These are phyloP conservation scores for Myrica gale DNA, from an alignment of 306 rosid genomes.

Conservation along the genomic window DNA sequence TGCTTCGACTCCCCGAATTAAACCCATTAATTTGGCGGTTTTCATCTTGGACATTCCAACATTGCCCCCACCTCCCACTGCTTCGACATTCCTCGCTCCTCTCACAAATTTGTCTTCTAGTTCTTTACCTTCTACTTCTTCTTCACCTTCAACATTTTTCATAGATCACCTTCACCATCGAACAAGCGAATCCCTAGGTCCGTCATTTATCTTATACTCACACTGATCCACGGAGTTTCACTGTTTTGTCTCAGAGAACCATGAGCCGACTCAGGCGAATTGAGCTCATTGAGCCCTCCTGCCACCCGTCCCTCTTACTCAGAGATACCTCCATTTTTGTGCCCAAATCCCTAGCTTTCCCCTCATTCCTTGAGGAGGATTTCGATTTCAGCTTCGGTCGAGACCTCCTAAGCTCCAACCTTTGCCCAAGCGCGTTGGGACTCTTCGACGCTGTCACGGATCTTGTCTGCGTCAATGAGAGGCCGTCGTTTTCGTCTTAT, in stretches of 20 bases:
- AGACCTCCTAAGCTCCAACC: conserved; percentile 21
- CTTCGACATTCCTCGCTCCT: conserved; percentile 14
- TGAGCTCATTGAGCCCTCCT: conserved; percentile 48
- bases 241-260: conserved; percentile 31
- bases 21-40: background rate
- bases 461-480: conserved; percentile 45
- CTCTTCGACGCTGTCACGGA: conserved; percentile 44
- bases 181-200: background rate
- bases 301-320: conserved; percentile 34
- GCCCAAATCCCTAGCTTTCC: conserved; percentile 43
- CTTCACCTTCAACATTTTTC: conserved; percentile 20
- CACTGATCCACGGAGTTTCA: conserved; percentile 26
- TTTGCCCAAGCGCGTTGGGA: conserved; percentile 27
- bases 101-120: conserved; percentile 41
- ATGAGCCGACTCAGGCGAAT: conserved; percentile 65
- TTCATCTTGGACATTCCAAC: conserved; percentile 8
- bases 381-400: conserved; percentile 38
- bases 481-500: conserved; percentile 36
- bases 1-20: no score
- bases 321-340: conserved; percentile 42
- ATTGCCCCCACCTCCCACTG: conserved; percentile 23
- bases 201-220: background rate
- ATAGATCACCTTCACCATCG: background rate
- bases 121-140: background rate
- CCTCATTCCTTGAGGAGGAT: conserved; percentile 53